Conservation (phyloP, 345 rosid genomes). For the Salix exigua region DNA sequence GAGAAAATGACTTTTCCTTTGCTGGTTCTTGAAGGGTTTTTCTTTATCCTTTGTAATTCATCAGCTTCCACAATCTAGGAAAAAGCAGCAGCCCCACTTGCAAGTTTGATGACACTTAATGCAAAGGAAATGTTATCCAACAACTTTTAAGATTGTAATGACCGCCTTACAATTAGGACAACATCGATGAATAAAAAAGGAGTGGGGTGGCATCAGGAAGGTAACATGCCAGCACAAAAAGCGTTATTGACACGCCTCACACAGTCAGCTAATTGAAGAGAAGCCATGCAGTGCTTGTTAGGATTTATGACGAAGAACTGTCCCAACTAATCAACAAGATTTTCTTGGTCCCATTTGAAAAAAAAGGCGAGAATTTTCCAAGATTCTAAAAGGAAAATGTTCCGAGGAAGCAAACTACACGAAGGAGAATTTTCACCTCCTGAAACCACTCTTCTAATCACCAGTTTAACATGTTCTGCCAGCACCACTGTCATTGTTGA, state of each 20-base stretch:
- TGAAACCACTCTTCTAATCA: neutral
- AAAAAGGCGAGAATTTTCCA: neutral
- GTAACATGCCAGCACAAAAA: constrained; percentile 44
- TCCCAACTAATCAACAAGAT: constrained; percentile 8
- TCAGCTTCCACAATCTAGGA: neutral
- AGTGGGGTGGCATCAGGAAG: constrained; percentile 33
- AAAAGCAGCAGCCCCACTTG: neutral
- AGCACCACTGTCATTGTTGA: no score
- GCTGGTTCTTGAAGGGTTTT: neutral
- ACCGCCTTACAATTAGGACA: no score
- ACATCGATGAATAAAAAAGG: neutral
- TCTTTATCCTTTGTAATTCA: neutral
- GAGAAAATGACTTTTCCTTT: neutral
- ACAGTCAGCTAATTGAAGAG: neutral
- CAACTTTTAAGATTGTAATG: neutral
- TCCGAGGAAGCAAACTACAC: neutral
- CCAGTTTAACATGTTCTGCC: neutral
- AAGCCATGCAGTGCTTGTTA: neutral
- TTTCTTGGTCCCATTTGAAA: neutral
- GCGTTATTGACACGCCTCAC: constrained; percentile 23
- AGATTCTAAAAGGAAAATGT: neutral
- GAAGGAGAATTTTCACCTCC: neutral
- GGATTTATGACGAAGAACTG: neutral
- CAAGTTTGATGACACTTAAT: neutral
- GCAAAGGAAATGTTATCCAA: no score